Percentiles rank a stretch among this genome's conserved stretches.
phyloP scores from a whole-genome alignment of 768 basidiomycete genomes.

The Ramaria rubella region DNA sequence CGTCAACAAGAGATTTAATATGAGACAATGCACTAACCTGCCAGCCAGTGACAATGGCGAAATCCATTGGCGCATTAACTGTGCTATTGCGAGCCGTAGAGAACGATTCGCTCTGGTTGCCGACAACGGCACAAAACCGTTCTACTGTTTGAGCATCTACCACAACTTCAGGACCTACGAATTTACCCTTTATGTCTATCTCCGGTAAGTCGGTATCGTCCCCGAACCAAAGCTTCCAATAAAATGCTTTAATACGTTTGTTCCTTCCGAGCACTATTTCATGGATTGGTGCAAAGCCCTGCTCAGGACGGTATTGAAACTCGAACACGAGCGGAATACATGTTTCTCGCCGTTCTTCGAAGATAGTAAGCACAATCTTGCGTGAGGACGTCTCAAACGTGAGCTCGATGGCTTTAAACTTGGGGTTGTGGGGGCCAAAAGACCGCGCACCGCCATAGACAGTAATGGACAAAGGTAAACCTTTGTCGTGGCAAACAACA shows the following conservation, averaged over 20 bases:
- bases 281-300: conserved; percentile 89
- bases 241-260: conserved; percentile 89
- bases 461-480: conserved; percentile 49
- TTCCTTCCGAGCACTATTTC: conserved; percentile 82
- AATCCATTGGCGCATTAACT: conserved; percentile 94
- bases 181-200: conserved; percentile 76
- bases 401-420: conserved; percentile 82
- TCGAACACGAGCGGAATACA: conserved; percentile 76
- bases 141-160: conserved; percentile 75
- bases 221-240: conserved; percentile 98
- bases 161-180: conserved; percentile 79
- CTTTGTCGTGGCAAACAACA: conserved; percentile 44
- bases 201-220: conserved; percentile 69
- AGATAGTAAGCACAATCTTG: conserved; percentile 65
- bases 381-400: conserved; percentile 45
- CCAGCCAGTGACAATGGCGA: conserved; percentile 98
- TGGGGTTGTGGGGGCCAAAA: conserved; percentile 58
- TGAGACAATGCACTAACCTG: conserved; percentile 46
- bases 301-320: conserved; percentile 82
- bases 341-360: conserved; percentile 72
- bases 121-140: conserved; percentile 86
- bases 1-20: conserved; percentile 2
- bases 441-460: conserved; percentile 79
- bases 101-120: conserved; percentile 89
- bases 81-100: conserved; percentile 61